Evolutionary conservation across 495 filamentous ascomycete genomes (phyloP), one percentile per base, ranked within the genome.

Genomic region (Penicillium egyptiacum): DNA sequence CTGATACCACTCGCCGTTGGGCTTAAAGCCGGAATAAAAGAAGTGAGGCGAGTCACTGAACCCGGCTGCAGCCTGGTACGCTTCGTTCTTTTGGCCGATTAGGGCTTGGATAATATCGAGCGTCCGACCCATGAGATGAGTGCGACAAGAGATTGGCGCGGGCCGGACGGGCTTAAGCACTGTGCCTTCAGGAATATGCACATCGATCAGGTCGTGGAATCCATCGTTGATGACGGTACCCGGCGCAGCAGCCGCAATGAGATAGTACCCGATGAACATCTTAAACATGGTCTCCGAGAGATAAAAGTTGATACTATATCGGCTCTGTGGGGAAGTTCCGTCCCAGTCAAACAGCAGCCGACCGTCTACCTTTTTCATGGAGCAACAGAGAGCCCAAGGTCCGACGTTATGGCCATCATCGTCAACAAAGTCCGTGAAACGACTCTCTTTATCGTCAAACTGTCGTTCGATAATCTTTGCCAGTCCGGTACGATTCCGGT

Each of bases 31-130:
- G 2, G 75, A 78, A 53, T 80, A 81, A 64, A 81, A 79, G 58
- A 81, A 76, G 48, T 81, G 75, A 0, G 78, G 77, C 0, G 75
- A 78, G 61, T 80, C 79, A 37, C 74, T 77, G 61, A 81, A 81
- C 0, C 79, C 79, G 0, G 76, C 78, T 1, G 77, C 77, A 2
- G 76, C 78, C 31, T 75, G 75, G 60, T 79, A 80, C 2, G 71
- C 66, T 7, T 71, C 67, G 41, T 79, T 67, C 52, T 76, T 78
- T 48, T 79, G 74, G 2, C 75, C 76, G 49, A 80, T 75, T 3
- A 81, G 68, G 0, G 77, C 79, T 28, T 79, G 75, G 17, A 81
- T 68, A n/a, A 80, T 69, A 35, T 80, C 77, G 64, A 81, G 67
- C 0, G 74, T 69, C 0, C 78, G 58, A 3, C 76, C 77, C 2